phyloP scores from a whole-genome alignment of 495 filamentous ascomycete species.

The Lepidopterella palustris region DNA sequence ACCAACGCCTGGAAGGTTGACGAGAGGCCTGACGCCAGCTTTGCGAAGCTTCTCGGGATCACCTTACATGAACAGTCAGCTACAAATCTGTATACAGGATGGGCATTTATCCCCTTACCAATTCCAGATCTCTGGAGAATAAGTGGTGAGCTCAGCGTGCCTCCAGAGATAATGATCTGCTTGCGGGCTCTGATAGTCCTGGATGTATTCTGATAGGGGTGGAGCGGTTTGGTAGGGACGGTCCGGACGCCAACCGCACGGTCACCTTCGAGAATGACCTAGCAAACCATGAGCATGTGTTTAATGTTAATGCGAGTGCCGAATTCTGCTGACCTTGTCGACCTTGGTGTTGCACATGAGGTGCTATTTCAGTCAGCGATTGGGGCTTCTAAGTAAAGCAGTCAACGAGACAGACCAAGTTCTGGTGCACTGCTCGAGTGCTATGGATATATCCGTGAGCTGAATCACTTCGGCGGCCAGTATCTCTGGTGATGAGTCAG shows the following conservation, averaged over 20 bases:
- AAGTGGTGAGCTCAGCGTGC: slow-evolving; percentile 70
- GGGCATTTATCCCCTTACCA: slow-evolving; percentile 23
- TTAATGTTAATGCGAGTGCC: not conserved
- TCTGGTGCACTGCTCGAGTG: slow-evolving; percentile 45
- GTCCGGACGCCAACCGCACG: slow-evolving; percentile 32
- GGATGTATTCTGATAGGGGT: slow-evolving; percentile 32
- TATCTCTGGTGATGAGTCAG: slow-evolving; percentile 39
- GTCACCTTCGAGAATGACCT: slow-evolving; percentile 61
- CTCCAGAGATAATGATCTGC: slow-evolving; percentile 71
- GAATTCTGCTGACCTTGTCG: slow-evolving; percentile 47
- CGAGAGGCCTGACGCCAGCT: slow-evolving; percentile 60
- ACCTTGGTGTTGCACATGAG: slow-evolving; percentile 64
- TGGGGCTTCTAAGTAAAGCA: no score
- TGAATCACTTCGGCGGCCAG: slow-evolving; percentile 62
- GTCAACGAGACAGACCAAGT: no score
- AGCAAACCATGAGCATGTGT: not conserved
- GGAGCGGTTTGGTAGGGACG: slow-evolving; percentile 41
- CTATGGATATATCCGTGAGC: slow-evolving; percentile 49
- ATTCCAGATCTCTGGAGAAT: slow-evolving; percentile 72
- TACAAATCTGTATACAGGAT: no score
- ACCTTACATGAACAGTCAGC: no score
- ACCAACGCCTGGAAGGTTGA: slow-evolving; percentile 76
- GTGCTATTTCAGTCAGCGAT: no score
- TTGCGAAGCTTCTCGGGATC: slow-evolving; percentile 67
- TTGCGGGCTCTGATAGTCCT: slow-evolving; percentile 57